Evolutionary conservation across 176 grass and related monocot species (phyloP), one percentile per base, ranked within the genome.

Genomic region (Raddia guianensis): DNA sequence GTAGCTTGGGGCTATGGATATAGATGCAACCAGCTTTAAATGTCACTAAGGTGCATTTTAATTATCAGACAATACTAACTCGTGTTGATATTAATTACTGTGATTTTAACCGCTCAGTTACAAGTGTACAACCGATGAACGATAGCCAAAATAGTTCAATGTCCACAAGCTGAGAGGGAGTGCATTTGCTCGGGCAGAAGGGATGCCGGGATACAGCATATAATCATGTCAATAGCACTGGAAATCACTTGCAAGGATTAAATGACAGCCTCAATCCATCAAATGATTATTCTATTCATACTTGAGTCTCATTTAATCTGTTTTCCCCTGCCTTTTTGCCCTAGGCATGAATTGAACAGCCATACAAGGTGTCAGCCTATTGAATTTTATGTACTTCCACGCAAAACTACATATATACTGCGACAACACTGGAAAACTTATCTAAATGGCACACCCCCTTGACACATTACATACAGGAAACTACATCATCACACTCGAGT

Each of bases 381-480:
- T 18, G 44, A 78, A 47, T 64, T 34, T 80, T 50, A 65, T 70
- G 21, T 21, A 12, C 43, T 75, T 0, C 35, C 72, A 66, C 45
- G 66, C 49, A 73, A 52, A 65, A 85, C 77, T 61, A 78, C 32
- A 89, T 67, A 73, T 72, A 71, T 56, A 77, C 46, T 16, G 16
- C 48, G 12, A 66, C 34, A 72, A 18, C 58, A 66, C 43, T 35
- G 7, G 40, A 34, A 60, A 81, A 35, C 18, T 12, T 56, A 71
- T 89, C 35, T 85, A 50, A 63, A 77, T 51, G 27, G 27, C 34
- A 57, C 57, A 45, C 43, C 77, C 18, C 32, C 40, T 50, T 72
- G 66, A 80, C 54, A 67, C 59, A 66, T 81, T 77, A 81, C 72
- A 85, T 72, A 77, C 50, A 89, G 1, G 66, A 37, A 47, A 47